Evolutionary conservation across 2,329 filamentous ascomycete genomes (phyloP), one percentile per base, ranked within the genome.

Genomic region (Cytospora piceae): DNA sequence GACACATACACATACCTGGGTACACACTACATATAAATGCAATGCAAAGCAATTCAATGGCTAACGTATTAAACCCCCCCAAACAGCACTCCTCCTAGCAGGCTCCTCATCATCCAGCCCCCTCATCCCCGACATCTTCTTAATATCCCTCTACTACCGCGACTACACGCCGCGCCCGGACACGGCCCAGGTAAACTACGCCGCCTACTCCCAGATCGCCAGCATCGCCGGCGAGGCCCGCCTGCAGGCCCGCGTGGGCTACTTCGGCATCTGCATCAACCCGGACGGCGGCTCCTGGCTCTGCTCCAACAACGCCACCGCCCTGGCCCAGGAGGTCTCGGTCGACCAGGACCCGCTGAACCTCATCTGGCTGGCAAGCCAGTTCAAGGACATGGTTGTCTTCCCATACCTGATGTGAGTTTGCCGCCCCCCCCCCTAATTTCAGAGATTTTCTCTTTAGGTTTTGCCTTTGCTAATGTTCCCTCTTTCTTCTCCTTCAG

Each of bases 341-440:
- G 87, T 96, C 52, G 93, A 97, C 74, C 92, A 97, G 78, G 95
- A 99, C 80, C 95, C 95, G 49, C 83, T 99, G 74, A 99, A 99
- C 78, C 82, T 99, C 73, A 94, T 99, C 73, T 99, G 94, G 95
- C 87, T 99, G 63, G 94, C 95, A 29, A 90, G 90, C 72, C 96
- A 96, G 71, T 99, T 99, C 82, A 98, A 98, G 79, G 93, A 98
- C 78, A 94, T 94, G 80, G 95, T 99, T 76, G 94, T 99, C 54
- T 99, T 99, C 76, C 95, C 95, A 12, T 99, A 98, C 75, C 82
- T 99, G 24, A 90, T 99, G 91, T 95, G 78, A 82, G 91, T 22
- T 15, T 29, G 37, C 53, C 54, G 8, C 15, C 39, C 34, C 31
- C 31, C 31, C 31, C 6, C 6, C 15, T 42, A 9, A 8, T 8